These are phyloP conservation scores for Trifolium pratense DNA, from an alignment of 306 rosid genomes.

Conservation along the genomic window DNA sequence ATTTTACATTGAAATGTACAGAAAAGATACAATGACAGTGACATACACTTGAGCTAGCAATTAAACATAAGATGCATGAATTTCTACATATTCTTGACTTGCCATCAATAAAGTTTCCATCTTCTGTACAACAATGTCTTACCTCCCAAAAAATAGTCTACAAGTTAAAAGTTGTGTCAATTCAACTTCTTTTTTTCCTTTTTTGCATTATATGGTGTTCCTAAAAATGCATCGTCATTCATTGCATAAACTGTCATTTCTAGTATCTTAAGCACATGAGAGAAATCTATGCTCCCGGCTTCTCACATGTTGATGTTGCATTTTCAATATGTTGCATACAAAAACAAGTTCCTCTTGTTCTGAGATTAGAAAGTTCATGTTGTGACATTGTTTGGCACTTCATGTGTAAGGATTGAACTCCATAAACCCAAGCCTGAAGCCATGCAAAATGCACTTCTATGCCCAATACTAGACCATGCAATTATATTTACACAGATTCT, in stretches of 20 bases:
- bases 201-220: conserved; percentile 50
- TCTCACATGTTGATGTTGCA: conserved; percentile 43
- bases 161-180: conserved; percentile 35
- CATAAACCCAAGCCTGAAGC: conserved; percentile 42
- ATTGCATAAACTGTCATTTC: conserved; percentile 44
- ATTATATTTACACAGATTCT: conserved; percentile 56
- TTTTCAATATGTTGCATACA: conserved; percentile 42
- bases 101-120: conserved; percentile 47
- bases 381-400: conserved; percentile 39
- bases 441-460: conserved; percentile 46
- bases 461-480: conserved; percentile 53
- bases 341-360: conserved; percentile 41
- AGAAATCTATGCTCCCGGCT: conserved; percentile 44
- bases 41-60: conserved; percentile 46
- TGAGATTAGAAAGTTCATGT: conserved; percentile 41
- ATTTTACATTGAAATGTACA: conserved; percentile 52
- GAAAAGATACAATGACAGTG: conserved; percentile 44
- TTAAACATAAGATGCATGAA: conserved; percentile 46
- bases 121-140: conserved; percentile 61
- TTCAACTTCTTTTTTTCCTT: conserved; percentile 34
- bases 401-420: conserved; percentile 38
- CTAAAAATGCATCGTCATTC: conserved; percentile 53
- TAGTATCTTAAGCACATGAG: conserved; percentile 36
- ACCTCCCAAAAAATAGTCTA: conserved; percentile 45
- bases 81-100: conserved; percentile 47